Conservation (phyloP, 2,329 filamentous ascomycete species). For the Scedosporium aurantiacum region DNA sequence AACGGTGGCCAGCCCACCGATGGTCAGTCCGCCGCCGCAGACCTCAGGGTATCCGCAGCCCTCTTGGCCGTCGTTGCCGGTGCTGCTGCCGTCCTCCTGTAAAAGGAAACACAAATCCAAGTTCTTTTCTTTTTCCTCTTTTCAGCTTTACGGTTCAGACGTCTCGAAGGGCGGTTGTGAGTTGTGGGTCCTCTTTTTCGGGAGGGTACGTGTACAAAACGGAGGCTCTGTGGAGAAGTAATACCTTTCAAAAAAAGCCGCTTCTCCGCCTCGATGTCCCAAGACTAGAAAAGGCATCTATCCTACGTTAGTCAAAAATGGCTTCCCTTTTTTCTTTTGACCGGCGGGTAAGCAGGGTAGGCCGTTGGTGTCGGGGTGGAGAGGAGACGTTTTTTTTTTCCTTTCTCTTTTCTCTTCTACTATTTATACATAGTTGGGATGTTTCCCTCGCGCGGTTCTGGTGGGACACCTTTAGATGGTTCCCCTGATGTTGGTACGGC, state of each 20-base stretch:
- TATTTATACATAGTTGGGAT: conserved; percentile 1
- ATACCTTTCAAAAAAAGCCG: neutral
- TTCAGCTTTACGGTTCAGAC: neutral
- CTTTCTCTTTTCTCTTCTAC: neutral
- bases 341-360: neutral
- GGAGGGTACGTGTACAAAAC: neutral
- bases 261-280: neutral
- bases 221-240: neutral
- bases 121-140: neutral
- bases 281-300: neutral
- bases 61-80: conserved; percentile 31
- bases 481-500: neutral
- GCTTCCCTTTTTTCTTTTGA: neutral
- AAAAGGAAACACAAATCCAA: conserved; percentile 5
- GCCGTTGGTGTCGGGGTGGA: neutral
- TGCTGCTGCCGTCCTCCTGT: conserved; percentile 32
- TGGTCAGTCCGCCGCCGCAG: conserved; percentile 13
- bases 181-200: neutral
- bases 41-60: conserved; percentile 27
- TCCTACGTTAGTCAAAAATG: neutral
- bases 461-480: neutral
- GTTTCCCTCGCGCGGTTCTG: neutral
- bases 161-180: neutral
- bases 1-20: neutral
- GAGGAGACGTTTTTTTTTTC: neutral